phyloP scores from a whole-genome alignment of 2,329 filamentous ascomycete genomes.

The Aspergillus pseudotamarii region DNA sequence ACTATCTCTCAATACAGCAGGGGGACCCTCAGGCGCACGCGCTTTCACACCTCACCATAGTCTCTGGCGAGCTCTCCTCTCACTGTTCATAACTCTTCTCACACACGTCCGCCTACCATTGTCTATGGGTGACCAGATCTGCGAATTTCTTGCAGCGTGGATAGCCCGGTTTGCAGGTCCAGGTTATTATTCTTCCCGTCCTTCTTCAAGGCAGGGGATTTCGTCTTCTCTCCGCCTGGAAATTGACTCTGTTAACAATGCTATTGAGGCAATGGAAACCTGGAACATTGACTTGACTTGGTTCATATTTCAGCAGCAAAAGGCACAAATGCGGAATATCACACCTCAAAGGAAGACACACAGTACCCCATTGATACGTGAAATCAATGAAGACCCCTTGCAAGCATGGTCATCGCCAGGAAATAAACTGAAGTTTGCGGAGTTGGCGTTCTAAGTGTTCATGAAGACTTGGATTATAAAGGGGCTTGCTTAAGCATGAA shows the following conservation, averaged over 20 bases:
- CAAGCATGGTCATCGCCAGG: conserved; percentile 20
- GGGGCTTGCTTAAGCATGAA: neutral
- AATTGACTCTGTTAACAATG: conserved; percentile 29
- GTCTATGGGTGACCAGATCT: conserved; percentile 45
- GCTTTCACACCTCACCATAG: conserved; percentile 44
- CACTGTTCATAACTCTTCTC: conserved; percentile 44
- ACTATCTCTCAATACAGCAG: conserved; percentile 21
- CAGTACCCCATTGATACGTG: conserved; percentile 7
- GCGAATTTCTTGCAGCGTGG: conserved; percentile 41
- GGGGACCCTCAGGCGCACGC: conserved; percentile 24
- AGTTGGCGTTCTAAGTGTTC: conserved; percentile 23
- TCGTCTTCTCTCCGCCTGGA: conserved; percentile 11
- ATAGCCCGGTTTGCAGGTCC: conserved; percentile 38
- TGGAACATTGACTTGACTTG: conserved; percentile 47
- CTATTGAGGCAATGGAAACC: conserved; percentile 43
- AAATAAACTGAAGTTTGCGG: conserved; percentile 41
- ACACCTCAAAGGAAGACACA: conserved; percentile 32
- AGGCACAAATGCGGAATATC: conserved; percentile 8
- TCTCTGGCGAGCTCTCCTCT: conserved; percentile 41
- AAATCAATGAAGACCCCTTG: conserved; percentile 14
- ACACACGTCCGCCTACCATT: conserved; percentile 42
- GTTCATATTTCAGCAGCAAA: conserved; percentile 40
- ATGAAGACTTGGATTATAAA: neutral
- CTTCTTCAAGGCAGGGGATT: neutral
- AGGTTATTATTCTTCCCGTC: conserved; percentile 32